Evolutionary conservation across 805 yeast species (phyloP), one percentile per base, ranked within the genome.

Genomic region (Candida tallmaniae): DNA sequence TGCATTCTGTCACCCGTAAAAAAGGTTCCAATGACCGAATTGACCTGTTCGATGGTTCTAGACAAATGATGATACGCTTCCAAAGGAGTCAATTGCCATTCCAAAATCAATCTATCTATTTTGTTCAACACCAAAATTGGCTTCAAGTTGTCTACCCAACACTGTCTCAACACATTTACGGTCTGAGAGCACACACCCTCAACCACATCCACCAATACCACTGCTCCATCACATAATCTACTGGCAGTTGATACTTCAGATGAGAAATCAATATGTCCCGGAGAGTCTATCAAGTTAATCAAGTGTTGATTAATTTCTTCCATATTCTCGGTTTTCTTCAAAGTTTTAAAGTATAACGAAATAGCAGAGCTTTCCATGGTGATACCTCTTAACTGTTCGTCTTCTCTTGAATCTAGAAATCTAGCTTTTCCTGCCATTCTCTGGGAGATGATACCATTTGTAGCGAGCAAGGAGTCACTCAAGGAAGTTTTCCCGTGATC

Each of bases 191-290:
- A 89, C 0, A 93, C 97, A 17, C 99, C 99, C 62, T 93, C 99
- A 2, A 93, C 96, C 3, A 86, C 97, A 58, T 93, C 99, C 2
- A 93, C 96, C 11, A 93, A 65, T 0, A 93, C 94, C 3, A 93
- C 83, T 0, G 97, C 96, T 29, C 97, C 97, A 54, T 93, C 99
- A 64, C 97, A 93, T 28, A 93, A 66, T 50, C 98, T 71, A 2
- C 97, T 88, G 1, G 97, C 95, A 0, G 96, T 85, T 18, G 96
- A 85, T 0, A 93, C 99, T 54, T 93, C 99, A 9, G 94, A 83
- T 1, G 95, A 83, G 56, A 93, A 90, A 77, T 90, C 98, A 80
- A 90, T 97, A 97, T 90, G 98, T 85, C 98, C 98, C 74, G 98
- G 98, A 56, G 98, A 93, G 73, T 90, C 98, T 60, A 90, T 90